A percentile compares a stretch with the other conserved stretches of the same genome.
Evolutionary conservation across 306 rosid genomes (phyloP).

Genomic region (Acacia crassicarpa): DNA sequence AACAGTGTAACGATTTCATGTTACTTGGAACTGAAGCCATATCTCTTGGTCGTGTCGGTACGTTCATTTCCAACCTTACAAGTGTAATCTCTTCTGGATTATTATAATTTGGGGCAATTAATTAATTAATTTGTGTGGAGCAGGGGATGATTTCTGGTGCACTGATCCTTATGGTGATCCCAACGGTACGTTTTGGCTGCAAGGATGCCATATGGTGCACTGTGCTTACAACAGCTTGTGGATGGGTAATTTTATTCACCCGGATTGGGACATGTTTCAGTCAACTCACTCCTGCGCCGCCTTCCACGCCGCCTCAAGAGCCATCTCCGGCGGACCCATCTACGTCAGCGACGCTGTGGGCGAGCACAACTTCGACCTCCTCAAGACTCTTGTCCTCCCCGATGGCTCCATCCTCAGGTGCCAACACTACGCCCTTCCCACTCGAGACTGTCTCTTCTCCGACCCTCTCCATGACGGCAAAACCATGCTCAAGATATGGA

Average conservation of each 20-base stretch:
- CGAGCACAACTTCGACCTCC: constrained; percentile 76
- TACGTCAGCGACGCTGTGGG: constrained; percentile 83
- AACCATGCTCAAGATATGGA: constrained; percentile 96
- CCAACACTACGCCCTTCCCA: constrained; percentile 78
- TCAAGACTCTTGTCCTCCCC: constrained; percentile 69
- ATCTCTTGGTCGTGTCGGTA: constrained; percentile 95
- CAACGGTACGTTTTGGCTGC: constrained; percentile 91
- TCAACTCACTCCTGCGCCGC: constrained; percentile 93
- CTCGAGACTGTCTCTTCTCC: constrained; percentile 73
- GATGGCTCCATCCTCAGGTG: constrained; percentile 93
- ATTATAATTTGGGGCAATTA: neutral
- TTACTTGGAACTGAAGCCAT: constrained; percentile 91
- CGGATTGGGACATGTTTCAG: constrained; percentile 99
- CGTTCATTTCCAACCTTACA: neutral
- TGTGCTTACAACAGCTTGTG: constrained; percentile 93
- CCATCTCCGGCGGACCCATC: constrained; percentile 94
- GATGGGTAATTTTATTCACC: constrained; percentile 97
- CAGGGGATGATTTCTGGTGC: constrained; percentile 98
- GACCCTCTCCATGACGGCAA: constrained; percentile 93
- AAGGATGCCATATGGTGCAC: constrained; percentile 99
- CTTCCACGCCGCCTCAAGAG: constrained; percentile 93
- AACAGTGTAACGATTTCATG: constrained; percentile 97
- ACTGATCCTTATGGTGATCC: constrained; percentile 91
- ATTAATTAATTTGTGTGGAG: neutral
- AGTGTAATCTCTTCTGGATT: neutral